Base-by-base conservation (phyloP, 2,329 filamentous ascomycete species). In the Colletotrichum tropicale region DNA sequence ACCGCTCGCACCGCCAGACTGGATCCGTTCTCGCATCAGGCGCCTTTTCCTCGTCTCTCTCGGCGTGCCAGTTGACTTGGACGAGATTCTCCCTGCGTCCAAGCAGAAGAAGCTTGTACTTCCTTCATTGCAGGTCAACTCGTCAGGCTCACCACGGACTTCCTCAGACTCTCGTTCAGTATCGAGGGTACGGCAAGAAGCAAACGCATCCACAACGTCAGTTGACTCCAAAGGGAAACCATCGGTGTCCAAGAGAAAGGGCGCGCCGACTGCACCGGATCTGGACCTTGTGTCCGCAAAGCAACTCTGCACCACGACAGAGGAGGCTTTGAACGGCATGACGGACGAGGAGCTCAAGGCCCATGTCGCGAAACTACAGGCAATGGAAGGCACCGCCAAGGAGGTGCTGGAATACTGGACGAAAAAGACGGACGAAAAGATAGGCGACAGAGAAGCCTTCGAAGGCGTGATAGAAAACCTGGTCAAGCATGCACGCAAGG, bases 41-140 rank as follows among this genome's bases (percentile, higher is more conserved):
- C 94, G 97, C 32, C 91, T 99, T 30, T 99, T 99, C 83, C 92
- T 99, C 56, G 96, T 99, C 70, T 98, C 96, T 2, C 91, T 99
- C 0, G 97, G 97, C 21, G 97, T 99, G 0, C 97, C 97, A 2
- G 95, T 99, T 60, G 97, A 99, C 81, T 90, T 99, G 0, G 97
- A 99, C 84, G 97, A 99, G 86, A 98, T 99, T 71, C 91, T 99
- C 9, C 97, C 97, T 1, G 96, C 96, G 0, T 98, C 95, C 15
- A 98, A 98, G 85, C 97, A 99, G 84, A 98, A 98, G 90, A 98
- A 98, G 83, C 93, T 99, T 21, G 91, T 99, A 6, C 90, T 99
- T 2, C 97, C 97, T 0, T 98, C 96, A 8, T 93, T 97, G 21
- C 86, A 87, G 71, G 80, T 84, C 82, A 89, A 86, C 66, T 89